Evolutionary conservation across 1,139 yeast genomes (phyloP).

Genomic region (Sugiyamaella neomexicana): DNA sequence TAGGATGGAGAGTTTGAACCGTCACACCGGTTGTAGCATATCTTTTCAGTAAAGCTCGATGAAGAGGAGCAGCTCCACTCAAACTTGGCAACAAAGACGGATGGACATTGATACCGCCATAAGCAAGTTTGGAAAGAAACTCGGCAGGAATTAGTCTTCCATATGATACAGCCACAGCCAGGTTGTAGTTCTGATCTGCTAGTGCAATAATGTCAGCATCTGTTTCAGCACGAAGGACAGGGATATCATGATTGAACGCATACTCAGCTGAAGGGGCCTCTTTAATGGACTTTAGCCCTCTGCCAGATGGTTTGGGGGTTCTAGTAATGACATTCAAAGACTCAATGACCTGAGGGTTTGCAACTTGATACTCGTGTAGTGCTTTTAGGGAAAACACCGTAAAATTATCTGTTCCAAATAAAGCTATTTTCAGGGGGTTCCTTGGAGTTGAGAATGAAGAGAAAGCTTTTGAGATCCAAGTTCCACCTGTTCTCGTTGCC

Average conservation of each 20-base stretch:
- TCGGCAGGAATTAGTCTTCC: conserved; percentile 73
- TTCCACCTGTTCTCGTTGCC: no score
- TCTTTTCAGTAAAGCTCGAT: conserved; percentile 66
- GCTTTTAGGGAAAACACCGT: conserved; percentile 59
- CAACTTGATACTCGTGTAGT: conserved; percentile 44
- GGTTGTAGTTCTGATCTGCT: conserved; percentile 46
- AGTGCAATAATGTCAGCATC: conserved; percentile 51
- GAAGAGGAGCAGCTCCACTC: conserved; percentile 91
- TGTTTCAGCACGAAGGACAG: conserved; percentile 60
- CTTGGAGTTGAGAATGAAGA: background rate
- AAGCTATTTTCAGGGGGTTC: conserved; percentile 47
- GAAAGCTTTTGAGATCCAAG: no score
- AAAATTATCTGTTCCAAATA: conserved; percentile 81
- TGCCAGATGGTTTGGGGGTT: conserved; percentile 68
- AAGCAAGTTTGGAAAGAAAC: conserved; percentile 51
- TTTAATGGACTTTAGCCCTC: conserved; percentile 50
- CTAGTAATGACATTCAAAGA: conserved; percentile 65
- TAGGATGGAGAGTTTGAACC: conserved; percentile 85
- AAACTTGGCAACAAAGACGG: conserved; percentile 84
- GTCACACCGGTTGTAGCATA: conserved; percentile 77
- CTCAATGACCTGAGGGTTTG: conserved; percentile 41
- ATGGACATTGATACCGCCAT: conserved; percentile 85
- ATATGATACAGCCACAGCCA: conserved; percentile 86
- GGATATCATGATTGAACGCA: conserved; percentile 43
- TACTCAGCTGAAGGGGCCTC: conserved; percentile 59